Base-by-base conservation (phyloP, 2,329 filamentous ascomycete genomes). In the Paramyrothecium sp. region DNA sequence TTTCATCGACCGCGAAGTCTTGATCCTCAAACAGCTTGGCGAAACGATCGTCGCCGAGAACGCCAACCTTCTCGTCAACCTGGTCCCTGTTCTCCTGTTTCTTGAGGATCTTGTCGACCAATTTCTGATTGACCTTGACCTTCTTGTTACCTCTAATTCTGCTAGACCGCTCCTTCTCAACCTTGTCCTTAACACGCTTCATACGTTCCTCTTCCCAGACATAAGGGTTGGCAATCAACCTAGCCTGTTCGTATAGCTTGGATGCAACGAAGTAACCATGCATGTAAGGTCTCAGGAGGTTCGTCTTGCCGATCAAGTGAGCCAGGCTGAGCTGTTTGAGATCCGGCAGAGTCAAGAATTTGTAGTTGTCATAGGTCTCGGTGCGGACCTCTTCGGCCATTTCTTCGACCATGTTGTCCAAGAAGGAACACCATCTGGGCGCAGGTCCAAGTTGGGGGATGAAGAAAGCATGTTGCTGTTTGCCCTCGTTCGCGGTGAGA, bases 241-340 rank as follows among this genome's bases (percentile, higher is more conserved):
- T 83, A 19, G 95, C 95, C 73, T 99, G 93, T 70, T 99, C 96
- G 73, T 99, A 98, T 23, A 99, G 77, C 69, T 93, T 92, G 66
- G 96, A 94, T 38, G 91, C 91, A 52, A 99, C 93, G 76, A 99
- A 99, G 81, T 95, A 98, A 65, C 95, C 96, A 72, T 99, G 95
- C 96, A 99, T 99, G 71, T 99, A 99, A 48, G 95, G 95, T 49
- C 94, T 85, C 46, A 99, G 79, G 20, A 98, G 78, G 68, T 91
- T 95, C 26, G 92, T 96, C 66, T 92, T 93, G 63, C 94, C 94
- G 57, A 99, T 84, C 51, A 99, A 81, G 71, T 98, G 94, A 54
- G 91, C 89, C 68, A 99, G 75, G 71, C 91, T 96, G 63, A 99
- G 84, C 38, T 89, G 86, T 66, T 90, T 90, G 54, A 99, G 81